These are phyloP conservation scores for Ophiosphaerella herpotricha DNA, from an alignment of 2,329 filamentous ascomycete genomes.

Conservation along the genomic window DNA sequence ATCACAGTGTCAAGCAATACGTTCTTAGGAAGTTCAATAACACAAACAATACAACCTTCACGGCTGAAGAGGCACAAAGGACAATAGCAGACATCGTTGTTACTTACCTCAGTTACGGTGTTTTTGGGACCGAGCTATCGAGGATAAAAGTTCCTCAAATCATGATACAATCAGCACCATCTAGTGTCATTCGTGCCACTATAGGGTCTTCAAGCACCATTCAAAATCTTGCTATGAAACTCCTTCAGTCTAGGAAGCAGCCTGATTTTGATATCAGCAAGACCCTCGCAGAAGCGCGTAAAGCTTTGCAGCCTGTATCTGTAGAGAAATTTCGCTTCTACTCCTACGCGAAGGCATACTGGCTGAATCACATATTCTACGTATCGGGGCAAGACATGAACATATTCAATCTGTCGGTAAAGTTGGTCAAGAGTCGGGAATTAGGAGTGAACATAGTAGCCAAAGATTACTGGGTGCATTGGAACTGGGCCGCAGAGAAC, in stretches of 20 bases:
- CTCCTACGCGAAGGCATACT: too few relatives aligned
- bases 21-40: too few relatives aligned
- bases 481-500: too few relatives aligned
- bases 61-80: constrained; percentile 7
- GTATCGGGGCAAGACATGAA: too few relatives aligned
- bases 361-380: too few relatives aligned
- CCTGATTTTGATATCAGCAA: constrained; percentile 12
- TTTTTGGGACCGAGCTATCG: constrained; percentile 19
- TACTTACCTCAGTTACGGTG: constrained; percentile 26
- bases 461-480: too few relatives aligned
- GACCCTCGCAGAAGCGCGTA: constrained; percentile 3
- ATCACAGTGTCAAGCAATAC: constrained; percentile 1
- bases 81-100: constrained; percentile 20
- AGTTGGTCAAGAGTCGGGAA: too few relatives aligned
- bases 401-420: too few relatives aligned
- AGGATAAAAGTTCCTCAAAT: constrained; percentile 5
- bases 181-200: constrained; percentile 11
- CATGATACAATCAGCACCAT: constrained; percentile 6
- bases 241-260: constrained; percentile 7
- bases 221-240: constrained; percentile 10
- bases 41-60: background rate
- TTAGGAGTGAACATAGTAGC: too few relatives aligned
- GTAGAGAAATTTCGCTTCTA: too few relatives aligned
- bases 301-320: too few relatives aligned
- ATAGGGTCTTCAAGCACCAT: constrained; percentile 6